Evolutionary conservation across 2,329 filamentous ascomycete genomes (phyloP).

Genomic region (Aspergillus phoenicis): DNA sequence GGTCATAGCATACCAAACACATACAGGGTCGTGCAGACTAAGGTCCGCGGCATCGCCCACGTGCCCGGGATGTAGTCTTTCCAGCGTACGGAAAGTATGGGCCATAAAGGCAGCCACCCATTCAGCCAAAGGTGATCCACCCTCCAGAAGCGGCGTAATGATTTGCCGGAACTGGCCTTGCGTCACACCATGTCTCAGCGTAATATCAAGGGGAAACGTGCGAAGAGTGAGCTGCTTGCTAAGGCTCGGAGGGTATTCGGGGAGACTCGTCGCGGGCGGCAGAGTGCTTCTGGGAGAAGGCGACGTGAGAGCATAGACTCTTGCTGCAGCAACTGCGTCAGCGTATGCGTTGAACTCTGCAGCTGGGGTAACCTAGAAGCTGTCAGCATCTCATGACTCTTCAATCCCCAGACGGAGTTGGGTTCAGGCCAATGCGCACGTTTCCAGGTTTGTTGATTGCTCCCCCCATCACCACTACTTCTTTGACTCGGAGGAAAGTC

Average conservation of each 20-base stretch:
- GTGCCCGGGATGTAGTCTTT: slow-evolving; percentile 60
- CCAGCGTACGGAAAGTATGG: slow-evolving; percentile 71
- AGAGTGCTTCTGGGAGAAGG: slow-evolving; percentile 82
- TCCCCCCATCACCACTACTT: slow-evolving; percentile 95
- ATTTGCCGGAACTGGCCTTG: slow-evolving; percentile 61
- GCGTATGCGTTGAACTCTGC: slow-evolving; percentile 97
- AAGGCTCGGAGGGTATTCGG: slow-evolving; percentile 65
- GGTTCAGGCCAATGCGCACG: slow-evolving; percentile 52
- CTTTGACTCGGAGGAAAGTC: slow-evolving; percentile 83
- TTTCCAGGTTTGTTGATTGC: slow-evolving; percentile 80
- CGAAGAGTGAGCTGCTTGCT: slow-evolving; percentile 66
- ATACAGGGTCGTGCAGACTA: slow-evolving; percentile 76
- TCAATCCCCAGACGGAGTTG: background rate
- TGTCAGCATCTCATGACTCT: background rate
- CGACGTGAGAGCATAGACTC: slow-evolving; percentile 76
- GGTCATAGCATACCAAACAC: slow-evolving; percentile 76
- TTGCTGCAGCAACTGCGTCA: slow-evolving; percentile 75
- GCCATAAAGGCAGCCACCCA: slow-evolving; percentile 74
- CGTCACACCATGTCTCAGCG: slow-evolving; percentile 68
- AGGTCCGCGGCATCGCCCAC: slow-evolving; percentile 56
- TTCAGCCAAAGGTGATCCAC: slow-evolving; percentile 70
- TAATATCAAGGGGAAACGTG: slow-evolving; percentile 77
- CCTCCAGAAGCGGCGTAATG: slow-evolving; percentile 58
- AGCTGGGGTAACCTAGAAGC: slow-evolving; percentile 63
- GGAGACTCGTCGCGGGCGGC: slow-evolving; percentile 56